These are phyloP conservation scores for Piloderma croceum DNA, from an alignment of 768 basidiomycete genomes.

Conservation along the genomic window DNA sequence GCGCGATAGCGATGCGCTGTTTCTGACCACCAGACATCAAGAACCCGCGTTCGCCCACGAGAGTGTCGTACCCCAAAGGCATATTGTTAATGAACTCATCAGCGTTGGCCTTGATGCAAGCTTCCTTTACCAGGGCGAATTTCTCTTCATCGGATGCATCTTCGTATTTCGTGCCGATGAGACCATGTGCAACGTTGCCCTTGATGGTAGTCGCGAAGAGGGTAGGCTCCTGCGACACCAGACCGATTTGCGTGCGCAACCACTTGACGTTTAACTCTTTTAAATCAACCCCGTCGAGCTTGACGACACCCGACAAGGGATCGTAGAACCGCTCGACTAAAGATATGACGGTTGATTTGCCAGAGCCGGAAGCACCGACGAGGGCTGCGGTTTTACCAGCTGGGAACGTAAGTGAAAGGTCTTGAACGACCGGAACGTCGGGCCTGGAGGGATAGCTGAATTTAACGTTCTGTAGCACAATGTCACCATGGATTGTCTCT, in stretches of 20 bases:
- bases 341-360: conserved; percentile 71
- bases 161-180: conserved; percentile 41
- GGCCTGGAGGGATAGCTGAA: conserved; percentile 87
- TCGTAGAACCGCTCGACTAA: conserved; percentile 90
- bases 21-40: conserved; percentile 47
- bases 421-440: conserved; percentile 72
- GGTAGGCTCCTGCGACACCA: conserved; percentile 85
- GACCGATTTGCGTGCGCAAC: conserved; percentile 81
- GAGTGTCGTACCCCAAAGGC: conserved; percentile 46
- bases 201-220: conserved; percentile 81
- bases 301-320: conserved; percentile 59
- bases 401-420: conserved; percentile 57
- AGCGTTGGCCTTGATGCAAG: conserved; percentile 47
- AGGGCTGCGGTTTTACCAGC: conserved; percentile 76
- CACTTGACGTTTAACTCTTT: conserved; percentile 77
- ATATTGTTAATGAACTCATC: conserved; percentile 44
- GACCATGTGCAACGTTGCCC: conserved; percentile 70
- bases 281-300: conserved; percentile 70
- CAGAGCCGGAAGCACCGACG: conserved; percentile 76
- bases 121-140: conserved; percentile 39
- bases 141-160: conserved; percentile 37
- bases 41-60: conserved; percentile 47
- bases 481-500: conserved; percentile 60
- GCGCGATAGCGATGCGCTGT: conserved; percentile 50
- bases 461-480: conserved; percentile 65